Conservation (phyloP, 163 green algal species). For the Scenedesmus sp. region DNA sequence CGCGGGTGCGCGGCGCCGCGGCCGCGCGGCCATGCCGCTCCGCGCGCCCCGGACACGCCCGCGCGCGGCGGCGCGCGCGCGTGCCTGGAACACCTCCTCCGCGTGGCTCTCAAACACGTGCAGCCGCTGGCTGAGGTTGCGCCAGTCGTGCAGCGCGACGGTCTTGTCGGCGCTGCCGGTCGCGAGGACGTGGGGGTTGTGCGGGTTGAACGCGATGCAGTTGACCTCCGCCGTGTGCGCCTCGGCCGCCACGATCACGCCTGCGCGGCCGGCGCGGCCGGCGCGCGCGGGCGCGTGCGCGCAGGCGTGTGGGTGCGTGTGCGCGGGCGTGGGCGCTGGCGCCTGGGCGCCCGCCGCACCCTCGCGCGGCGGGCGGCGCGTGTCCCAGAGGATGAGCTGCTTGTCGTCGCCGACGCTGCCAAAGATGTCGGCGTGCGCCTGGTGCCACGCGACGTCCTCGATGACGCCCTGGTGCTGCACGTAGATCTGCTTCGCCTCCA, state of each 20-base stretch:
- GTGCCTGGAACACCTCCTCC: slow-evolving; percentile 97
- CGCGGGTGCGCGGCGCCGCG: no score
- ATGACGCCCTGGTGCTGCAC: slow-evolving; percentile 85
- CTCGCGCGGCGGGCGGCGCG: slow-evolving; percentile 60
- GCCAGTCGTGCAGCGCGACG: slow-evolving; percentile 91
- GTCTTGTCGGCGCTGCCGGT: slow-evolving; percentile 94
- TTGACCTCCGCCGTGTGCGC: slow-evolving; percentile 95
- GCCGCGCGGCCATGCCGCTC: no score
- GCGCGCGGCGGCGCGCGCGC: neutral
- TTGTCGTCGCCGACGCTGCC: slow-evolving; percentile 97
- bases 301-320: no score
- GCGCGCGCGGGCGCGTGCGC: no score
- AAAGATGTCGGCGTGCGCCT: slow-evolving; percentile 91
- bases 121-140: slow-evolving; percentile 88
- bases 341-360: slow-evolving; percentile 43
- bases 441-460: slow-evolving; percentile 98
- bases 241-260: slow-evolving; percentile 65
- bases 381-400: slow-evolving; percentile 97
- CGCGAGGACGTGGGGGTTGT: slow-evolving; percentile 96
- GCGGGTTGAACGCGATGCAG: slow-evolving; percentile 98
- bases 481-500: slow-evolving; percentile 85
- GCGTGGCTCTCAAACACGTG: slow-evolving; percentile 93
- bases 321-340: no score
- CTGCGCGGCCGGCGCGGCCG: slow-evolving; percentile 34
- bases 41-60: no score